These are phyloP conservation scores for Amylocarpus encephaloides DNA, from an alignment of 2,329 filamentous ascomycete genomes.

Conservation along the genomic window DNA sequence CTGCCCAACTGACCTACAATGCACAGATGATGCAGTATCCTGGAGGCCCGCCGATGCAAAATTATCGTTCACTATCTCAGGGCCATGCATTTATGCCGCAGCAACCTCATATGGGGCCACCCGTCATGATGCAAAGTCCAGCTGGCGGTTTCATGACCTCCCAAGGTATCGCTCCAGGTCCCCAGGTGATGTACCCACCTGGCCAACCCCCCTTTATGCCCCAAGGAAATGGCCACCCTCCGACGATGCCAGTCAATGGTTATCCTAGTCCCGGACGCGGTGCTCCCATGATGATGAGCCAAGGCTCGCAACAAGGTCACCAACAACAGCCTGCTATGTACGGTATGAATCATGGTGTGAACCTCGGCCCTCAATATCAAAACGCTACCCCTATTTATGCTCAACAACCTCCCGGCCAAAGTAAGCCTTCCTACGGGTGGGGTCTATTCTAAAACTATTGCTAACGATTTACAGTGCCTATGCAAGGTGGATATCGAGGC, in stretches of 20 bases:
- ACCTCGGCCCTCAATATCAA: constrained; percentile 55
- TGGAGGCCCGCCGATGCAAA: constrained; percentile 62
- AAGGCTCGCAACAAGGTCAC: constrained; percentile 89
- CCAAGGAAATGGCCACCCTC: constrained; percentile 46
- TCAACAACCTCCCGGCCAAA: constrained; percentile 64
- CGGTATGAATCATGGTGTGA: constrained; percentile 64
- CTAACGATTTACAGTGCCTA: constrained; percentile 45
- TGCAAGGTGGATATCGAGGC: constrained; percentile 51
- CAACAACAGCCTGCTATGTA: constrained; percentile 53
- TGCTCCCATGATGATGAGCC: constrained; percentile 89
- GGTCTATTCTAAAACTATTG: constrained; percentile 23
- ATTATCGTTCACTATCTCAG: constrained; percentile 66
- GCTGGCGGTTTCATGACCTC: constrained; percentile 67
- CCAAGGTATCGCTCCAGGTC: constrained; percentile 63
- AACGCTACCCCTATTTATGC: constrained; percentile 52
- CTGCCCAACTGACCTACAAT: constrained; percentile 63
- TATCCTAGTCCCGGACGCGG: constrained; percentile 85
- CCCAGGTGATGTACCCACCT: constrained; percentile 83
- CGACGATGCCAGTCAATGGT: constrained; percentile 61
- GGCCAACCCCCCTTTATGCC: constrained; percentile 61
- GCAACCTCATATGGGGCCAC: constrained; percentile 65
- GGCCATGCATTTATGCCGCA: constrained; percentile 66
- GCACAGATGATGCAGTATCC: constrained; percentile 67
- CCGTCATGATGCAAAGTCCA: constrained; percentile 77
- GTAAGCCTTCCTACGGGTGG: constrained; percentile 44